phyloP scores from a whole-genome alignment of 2,329 filamentous ascomycete genomes.

The Ilyonectria robusta region DNA sequence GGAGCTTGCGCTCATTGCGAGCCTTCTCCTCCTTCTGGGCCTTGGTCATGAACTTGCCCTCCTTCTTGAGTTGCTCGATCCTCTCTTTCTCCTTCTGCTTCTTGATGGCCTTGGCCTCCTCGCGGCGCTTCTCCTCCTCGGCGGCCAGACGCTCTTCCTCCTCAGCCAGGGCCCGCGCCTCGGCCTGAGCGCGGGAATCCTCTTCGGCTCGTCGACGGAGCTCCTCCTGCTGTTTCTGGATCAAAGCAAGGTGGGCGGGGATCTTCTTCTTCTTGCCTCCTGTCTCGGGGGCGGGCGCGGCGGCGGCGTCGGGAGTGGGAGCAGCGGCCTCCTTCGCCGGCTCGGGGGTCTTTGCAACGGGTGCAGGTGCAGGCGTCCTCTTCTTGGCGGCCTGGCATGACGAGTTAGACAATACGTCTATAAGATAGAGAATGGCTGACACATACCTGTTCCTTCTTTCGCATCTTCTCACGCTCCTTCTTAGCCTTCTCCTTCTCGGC shows the following conservation, averaged over 20 bases:
- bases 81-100: slow-evolving; percentile 91
- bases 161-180: slow-evolving; percentile 75
- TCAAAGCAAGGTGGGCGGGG: slow-evolving; percentile 77
- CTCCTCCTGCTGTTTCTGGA: slow-evolving; percentile 89
- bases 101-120: slow-evolving; percentile 82
- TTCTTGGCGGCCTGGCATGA: slow-evolving; percentile 80
- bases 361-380: slow-evolving; percentile 66
- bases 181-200: slow-evolving; percentile 70
- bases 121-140: slow-evolving; percentile 78
- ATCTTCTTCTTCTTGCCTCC: slow-evolving; percentile 91
- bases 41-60: slow-evolving; percentile 89
- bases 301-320: slow-evolving; percentile 59
- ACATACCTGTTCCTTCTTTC: slow-evolving; percentile 94
- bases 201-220: slow-evolving; percentile 77
- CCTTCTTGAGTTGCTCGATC: slow-evolving; percentile 89
- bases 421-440: not conserved
- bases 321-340: slow-evolving; percentile 64
- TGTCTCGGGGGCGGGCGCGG: slow-evolving; percentile 60
- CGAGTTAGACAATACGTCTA: slow-evolving; percentile 27
- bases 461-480: slow-evolving; percentile 98
- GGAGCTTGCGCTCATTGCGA: slow-evolving; percentile 82
- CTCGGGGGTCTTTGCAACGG: slow-evolving; percentile 41
- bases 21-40: slow-evolving; percentile 88
- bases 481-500: slow-evolving; percentile 98
- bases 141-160: slow-evolving; percentile 75